Evolutionary conservation across 2,329 filamentous ascomycete genomes (phyloP).

Genomic region (Microascus cirrosus): DNA sequence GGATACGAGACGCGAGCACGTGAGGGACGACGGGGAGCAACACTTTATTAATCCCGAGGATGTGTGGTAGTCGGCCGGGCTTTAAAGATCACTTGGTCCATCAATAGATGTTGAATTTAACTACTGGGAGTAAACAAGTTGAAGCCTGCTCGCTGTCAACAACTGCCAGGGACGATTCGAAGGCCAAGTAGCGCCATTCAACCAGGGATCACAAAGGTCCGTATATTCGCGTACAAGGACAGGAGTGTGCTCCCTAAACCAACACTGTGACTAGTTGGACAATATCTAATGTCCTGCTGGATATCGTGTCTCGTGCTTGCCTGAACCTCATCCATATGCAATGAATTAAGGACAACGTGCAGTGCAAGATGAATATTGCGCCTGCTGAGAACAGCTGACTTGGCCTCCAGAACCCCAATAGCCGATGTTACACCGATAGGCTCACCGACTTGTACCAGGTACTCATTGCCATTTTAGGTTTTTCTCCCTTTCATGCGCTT

Average conservation of each 20-base stretch:
- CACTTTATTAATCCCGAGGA: constrained; percentile 71
- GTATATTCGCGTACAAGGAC: no score
- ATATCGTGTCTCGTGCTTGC: no score
- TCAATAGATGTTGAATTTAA: not conserved
- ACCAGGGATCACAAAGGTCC: no score
- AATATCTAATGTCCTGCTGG: no score
- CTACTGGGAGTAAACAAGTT: not conserved
- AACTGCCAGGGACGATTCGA: not conserved
- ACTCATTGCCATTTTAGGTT: not conserved
- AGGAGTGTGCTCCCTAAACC: no score
- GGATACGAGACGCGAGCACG: constrained; percentile 64
- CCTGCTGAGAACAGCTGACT: not conserved
- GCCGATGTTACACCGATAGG: not conserved
- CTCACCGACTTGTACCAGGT: not conserved
- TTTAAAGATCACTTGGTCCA: not conserved
- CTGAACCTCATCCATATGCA: no score
- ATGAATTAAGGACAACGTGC: not conserved
- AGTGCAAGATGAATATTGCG: not conserved
- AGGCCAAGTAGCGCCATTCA: no score
- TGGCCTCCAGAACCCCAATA: not conserved
- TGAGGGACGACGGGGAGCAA: constrained; percentile 70
- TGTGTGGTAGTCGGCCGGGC: constrained; percentile 55
- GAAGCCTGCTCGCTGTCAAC: not conserved
- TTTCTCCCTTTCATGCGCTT: not conserved
- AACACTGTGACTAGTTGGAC: no score